A percentile compares a stretch with the other conserved stretches of the same genome.
Conservation (phyloP, 1,284 basidiomycete species). For the Sanghuangporus sanghuang region DNA sequence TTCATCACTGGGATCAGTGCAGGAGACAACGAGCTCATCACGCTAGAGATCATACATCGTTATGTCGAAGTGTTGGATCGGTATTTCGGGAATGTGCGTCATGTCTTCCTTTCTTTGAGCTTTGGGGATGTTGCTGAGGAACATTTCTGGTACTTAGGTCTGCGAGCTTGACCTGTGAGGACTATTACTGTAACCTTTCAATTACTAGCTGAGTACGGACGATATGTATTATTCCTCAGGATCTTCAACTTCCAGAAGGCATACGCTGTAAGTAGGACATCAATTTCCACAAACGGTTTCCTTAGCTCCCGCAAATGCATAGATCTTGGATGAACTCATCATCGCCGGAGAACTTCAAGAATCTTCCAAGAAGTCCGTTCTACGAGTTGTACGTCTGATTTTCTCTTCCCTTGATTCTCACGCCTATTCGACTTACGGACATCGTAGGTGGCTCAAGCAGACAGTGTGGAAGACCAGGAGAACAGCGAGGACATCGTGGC, state of each 20-base stretch:
- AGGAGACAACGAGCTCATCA: slow-evolving; percentile 68
- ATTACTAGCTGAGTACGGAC: not conserved
- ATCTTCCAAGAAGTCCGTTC: slow-evolving; percentile 96
- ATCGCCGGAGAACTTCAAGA: slow-evolving; percentile 98
- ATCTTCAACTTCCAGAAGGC: slow-evolving; percentile 99
- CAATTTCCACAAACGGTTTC: not conserved
- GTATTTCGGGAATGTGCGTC: slow-evolving; percentile 94
- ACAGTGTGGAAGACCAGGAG: slow-evolving; percentile 77
- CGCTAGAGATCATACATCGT: slow-evolving; percentile 59
- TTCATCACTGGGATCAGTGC: slow-evolving; percentile 92
- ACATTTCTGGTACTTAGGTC: slow-evolving; percentile 49
- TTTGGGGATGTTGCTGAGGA: not conserved
- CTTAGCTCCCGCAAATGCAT: slow-evolving; percentile 16
- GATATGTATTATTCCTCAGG: slow-evolving; percentile 32
- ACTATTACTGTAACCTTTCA: not conserved
- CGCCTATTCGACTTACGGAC: not conserved
- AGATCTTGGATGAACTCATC: slow-evolving; percentile 97
- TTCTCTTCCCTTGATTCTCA: not conserved
- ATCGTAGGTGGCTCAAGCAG: slow-evolving; percentile 73
- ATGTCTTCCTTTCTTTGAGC: not conserved
- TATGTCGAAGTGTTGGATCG: slow-evolving; percentile 99
- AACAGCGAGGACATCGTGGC: slow-evolving; percentile 74
- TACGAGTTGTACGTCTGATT: slow-evolving; percentile 68
- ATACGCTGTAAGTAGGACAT: slow-evolving; percentile 66
- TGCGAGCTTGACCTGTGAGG: slow-evolving; percentile 91